Evolutionary conservation across 805 yeast genomes (phyloP), one percentile per base, ranked within the genome.

Genomic region (Ogataea degrootiae): DNA sequence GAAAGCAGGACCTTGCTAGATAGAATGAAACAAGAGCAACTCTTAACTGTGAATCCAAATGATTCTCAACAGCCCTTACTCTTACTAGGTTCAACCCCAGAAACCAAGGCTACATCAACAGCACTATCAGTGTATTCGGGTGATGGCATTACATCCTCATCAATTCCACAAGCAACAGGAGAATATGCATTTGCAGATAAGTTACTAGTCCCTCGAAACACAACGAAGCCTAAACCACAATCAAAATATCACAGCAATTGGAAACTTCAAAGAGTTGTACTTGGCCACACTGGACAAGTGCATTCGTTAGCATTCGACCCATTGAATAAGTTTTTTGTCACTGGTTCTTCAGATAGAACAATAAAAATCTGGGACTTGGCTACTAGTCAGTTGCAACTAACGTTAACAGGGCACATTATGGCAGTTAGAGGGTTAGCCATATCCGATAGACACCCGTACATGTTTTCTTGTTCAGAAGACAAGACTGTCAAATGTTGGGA

Each of bases 401-500:
- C 97, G 0, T 69, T 94, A 15, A 82, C 96, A 0, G 97, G 97
- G 1, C 99, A 94, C 65, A 77, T 85, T 5, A 87, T 92, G 96
- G 81, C 89, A 0, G 92, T 94, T 0, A 68, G 97, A 46, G 85
- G 88, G 2, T 59, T 94, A 15, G 82, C 76, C 0, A 76, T 92
- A 0, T 87, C 96, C 0, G 70, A 75, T 2, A 71, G 85, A 46
- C 89, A 83, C 61, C 97, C 98, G 0, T 92, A 92, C 64, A 69
- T 94, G 71, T 94, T 91, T 63, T 80, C 92, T 14, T 91, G 94
- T 22, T 86, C 96, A 39, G 98, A 94, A 61, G 99, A 94, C 64
- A 91, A 91, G 63, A 75, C 90, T 23, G 88, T 90, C 9, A 81
- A 88, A 61, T 91, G 98, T 66, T 94, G 98, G 97, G 99, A 94